Conservation (phyloP, 129 eudicot genomes). For the Erigeron canadensis region DNA sequence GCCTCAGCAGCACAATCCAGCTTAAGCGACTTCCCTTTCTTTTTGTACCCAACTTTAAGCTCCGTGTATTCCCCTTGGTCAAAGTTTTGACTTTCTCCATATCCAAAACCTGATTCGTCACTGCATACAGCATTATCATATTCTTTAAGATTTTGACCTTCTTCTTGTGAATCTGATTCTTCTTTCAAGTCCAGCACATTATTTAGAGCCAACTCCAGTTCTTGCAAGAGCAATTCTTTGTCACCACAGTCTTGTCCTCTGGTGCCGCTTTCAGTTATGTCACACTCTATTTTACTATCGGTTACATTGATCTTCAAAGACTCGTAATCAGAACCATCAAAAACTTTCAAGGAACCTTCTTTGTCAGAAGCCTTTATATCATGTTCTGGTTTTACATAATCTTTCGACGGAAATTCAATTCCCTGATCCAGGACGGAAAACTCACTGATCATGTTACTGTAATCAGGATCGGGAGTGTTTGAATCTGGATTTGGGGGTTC, state of each 20-base stretch:
- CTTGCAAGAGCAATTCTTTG: slow-evolving; percentile 64
- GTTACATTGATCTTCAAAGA: slow-evolving; percentile 16
- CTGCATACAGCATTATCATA: slow-evolving; percentile 8
- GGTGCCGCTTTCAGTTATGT: slow-evolving; percentile 25
- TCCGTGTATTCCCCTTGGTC: slow-evolving; percentile 30
- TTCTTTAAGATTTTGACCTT: slow-evolving; percentile 33
- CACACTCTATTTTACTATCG: slow-evolving; percentile 34
- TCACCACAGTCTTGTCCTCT: slow-evolving; percentile 38
- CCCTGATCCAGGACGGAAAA: slow-evolving; percentile 51
- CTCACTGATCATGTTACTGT: slow-evolving; percentile 30
- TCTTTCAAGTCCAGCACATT: slow-evolving; percentile 49
- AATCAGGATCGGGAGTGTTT: slow-evolving; percentile 28
- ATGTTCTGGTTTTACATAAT: slow-evolving; percentile 23
- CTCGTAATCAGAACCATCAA: slow-evolving; percentile 31
- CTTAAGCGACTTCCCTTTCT: slow-evolving; percentile 47
- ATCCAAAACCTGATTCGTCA: slow-evolving; percentile 42
- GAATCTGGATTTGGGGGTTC: slow-evolving; percentile 35
- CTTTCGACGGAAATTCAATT: slow-evolving; percentile 38
- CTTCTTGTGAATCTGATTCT: slow-evolving; percentile 64
- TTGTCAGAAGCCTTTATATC: slow-evolving; percentile 19
- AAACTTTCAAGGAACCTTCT: slow-evolving; percentile 23
- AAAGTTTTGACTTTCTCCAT: slow-evolving; percentile 39
- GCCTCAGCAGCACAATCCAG: slow-evolving; percentile 59
- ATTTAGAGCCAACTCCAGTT: slow-evolving; percentile 65
- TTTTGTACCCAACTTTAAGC: slow-evolving; percentile 34